A percentile compares a stretch with the other conserved stretches of the same genome.
Evolutionary conservation across 768 basidiomycete genomes (phyloP).

Genomic region (Hericium rajendrae): DNA sequence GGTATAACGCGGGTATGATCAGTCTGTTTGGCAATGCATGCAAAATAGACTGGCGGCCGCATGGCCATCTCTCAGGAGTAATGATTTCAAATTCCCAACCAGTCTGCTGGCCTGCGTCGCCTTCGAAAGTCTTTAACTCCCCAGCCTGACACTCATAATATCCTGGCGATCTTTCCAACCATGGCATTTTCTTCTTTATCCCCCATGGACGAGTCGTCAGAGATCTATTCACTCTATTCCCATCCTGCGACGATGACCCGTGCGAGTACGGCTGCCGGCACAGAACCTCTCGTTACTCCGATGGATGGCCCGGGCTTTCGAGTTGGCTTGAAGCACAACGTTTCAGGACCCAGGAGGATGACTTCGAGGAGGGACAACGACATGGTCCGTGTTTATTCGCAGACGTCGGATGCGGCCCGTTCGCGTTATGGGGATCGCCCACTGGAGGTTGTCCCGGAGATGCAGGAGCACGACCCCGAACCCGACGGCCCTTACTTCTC

Average conservation of each 20-base stretch:
- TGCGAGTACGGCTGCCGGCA: neutral
- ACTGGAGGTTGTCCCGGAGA: constrained; percentile 2
- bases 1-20: too few species aligned
- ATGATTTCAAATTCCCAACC: too few species aligned
- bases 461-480: constrained; percentile 11
- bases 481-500: constrained; percentile 14
- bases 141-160: neutral
- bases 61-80: too few species aligned
- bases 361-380: neutral
- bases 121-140: too few species aligned
- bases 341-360: constrained; percentile 8
- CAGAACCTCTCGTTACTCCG: constrained; percentile 6
- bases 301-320: neutral
- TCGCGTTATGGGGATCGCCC: constrained; percentile 2
- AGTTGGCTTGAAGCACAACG: neutral
- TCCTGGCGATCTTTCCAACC: neutral
- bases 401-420: neutral
- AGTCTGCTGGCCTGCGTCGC: too few species aligned
- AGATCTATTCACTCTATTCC: constrained; percentile 13
- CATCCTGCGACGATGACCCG: constrained; percentile 1
- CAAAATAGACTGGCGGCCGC: too few species aligned
- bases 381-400: constrained; percentile 6
- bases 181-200: neutral
- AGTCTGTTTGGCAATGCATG: too few species aligned
- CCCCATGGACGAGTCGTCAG: constrained; percentile 11